Evolutionary conservation across 1,139 yeast species (phyloP), one percentile per base, ranked within the genome.

Genomic region (Pichia sp.): DNA sequence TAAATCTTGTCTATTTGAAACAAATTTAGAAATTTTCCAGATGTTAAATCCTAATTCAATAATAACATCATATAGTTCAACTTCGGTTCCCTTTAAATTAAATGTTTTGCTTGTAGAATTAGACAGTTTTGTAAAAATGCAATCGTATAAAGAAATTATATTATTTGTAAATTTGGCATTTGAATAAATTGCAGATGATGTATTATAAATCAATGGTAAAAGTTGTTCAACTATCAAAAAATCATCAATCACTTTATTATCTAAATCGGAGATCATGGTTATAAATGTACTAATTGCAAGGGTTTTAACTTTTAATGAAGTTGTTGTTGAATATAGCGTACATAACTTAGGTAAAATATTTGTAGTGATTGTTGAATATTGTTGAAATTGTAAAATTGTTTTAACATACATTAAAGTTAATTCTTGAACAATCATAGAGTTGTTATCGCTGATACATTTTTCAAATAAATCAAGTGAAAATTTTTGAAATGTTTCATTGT

Each of bases 291-390:
- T 66, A n/a, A 88, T 69, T 3, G 95, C 76, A 13, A 78, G 71
- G 26, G 81, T 66, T 53, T 91, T 88, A 24, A 89, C 84, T 4
- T 85, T 78, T 31, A 88, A 65, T 31, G 91, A 76, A 0, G 93
- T 84, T 0, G 97, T 89, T 34, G 87, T 83, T 31, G 86, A 76
- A 61, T 88, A 89, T 3, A 86, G 74, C 33, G 72, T 74, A 31
- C 87, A 75, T 20, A 88, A 68, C 32, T 78, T 65, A 1, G 96
- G 95, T 57, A 85, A 76, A 15, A 87, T 67, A 15, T 76, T 75
- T 51, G 79, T 80, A 51, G 89, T 87, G 41, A 87, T 70, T 27
- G 80, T 75, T 6, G 89, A 76, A 55, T 86, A 85, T 42, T 80
- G 78, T 84, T 62, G 87, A 89, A 26, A 80, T 62, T 40, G 69